Percentiles rank a stretch among this genome's conserved stretches.
These are phyloP conservation scores for Podospora anserina DNA, from an alignment of 495 filamentous ascomycete species.

Conservation along the genomic window DNA sequence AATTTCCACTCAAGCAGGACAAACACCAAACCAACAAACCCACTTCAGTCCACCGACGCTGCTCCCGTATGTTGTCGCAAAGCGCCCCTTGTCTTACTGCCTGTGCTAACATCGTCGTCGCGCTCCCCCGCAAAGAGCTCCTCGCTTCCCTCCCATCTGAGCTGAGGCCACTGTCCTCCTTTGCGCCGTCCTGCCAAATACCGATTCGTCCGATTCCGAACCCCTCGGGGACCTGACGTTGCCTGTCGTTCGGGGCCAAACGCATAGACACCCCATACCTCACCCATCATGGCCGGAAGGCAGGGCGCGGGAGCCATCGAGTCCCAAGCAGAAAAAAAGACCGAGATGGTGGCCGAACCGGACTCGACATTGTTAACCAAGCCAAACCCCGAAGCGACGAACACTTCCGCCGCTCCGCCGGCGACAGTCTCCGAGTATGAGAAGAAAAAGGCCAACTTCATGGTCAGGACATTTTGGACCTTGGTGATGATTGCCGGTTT, in stretches of 20 bases:
- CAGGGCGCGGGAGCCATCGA: not conserved
- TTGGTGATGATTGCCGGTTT: constrained; percentile 95
- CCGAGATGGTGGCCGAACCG: not conserved
- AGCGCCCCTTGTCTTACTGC: not conserved
- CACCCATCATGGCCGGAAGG: not conserved
- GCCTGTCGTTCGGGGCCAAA: not conserved
- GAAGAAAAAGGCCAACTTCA: constrained; percentile 98
- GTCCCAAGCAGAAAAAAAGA: not conserved
- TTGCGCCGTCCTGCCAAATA: not conserved
- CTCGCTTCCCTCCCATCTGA: no score
- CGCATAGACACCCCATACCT: not conserved
- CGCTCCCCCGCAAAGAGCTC: no score
- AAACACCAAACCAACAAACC: not conserved
- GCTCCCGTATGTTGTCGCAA: not conserved
- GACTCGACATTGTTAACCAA: not conserved
- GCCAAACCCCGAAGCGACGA: not conserved
- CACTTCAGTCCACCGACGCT: not conserved
- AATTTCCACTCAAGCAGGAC: constrained; percentile 29
- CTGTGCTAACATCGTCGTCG: not conserved
- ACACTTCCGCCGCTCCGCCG: not conserved
- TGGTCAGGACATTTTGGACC: constrained; percentile 96
- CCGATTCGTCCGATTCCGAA: not conserved
- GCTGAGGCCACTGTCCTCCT: no score
- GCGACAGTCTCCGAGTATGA: constrained; percentile 67
- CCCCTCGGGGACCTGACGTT: not conserved